These are phyloP conservation scores for Cryptococcus hybrid DNA, from an alignment of 1,284 basidiomycete species.

Conservation along the genomic window DNA sequence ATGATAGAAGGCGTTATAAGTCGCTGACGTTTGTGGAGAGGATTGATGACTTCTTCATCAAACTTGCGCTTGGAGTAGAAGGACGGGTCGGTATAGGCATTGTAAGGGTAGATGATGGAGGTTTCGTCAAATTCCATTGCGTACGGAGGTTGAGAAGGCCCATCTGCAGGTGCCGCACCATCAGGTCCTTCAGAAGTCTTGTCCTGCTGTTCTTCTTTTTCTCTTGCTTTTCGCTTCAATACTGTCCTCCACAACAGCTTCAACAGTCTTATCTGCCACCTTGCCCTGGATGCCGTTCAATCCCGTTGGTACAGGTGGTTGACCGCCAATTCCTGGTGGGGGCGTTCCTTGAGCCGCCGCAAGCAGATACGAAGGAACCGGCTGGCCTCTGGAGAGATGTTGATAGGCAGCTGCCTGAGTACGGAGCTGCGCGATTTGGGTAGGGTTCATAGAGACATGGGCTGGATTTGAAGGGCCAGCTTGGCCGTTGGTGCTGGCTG, in stretches of 20 bases:
- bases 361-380: slow-evolving; percentile 76
- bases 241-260: slow-evolving; percentile 56
- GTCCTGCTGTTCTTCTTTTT: not conserved
- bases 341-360: slow-evolving; percentile 60
- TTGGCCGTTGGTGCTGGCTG: not conserved
- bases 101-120: slow-evolving; percentile 91
- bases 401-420: slow-evolving; percentile 90
- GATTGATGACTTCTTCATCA: slow-evolving; percentile 48
- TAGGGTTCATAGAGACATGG: slow-evolving; percentile 63
- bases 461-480: slow-evolving; percentile 10
- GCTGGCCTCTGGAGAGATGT: slow-evolving; percentile 71
- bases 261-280: slow-evolving; percentile 73
- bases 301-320: slow-evolving; percentile 9
- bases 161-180: not conserved
- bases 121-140: slow-evolving; percentile 72
- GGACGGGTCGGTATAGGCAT: slow-evolving; percentile 86
- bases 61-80: slow-evolving; percentile 63
- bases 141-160: slow-evolving; percentile 34
- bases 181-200: not conserved
- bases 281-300: slow-evolving; percentile 40
- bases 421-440: slow-evolving; percentile 80
- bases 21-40: slow-evolving; percentile 58
- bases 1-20: slow-evolving; percentile 84
- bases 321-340: slow-evolving; percentile 56
- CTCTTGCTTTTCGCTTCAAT: slow-evolving; percentile 32